A percentile compares a stretch with the other conserved stretches of the same genome.
These are phyloP conservation scores for Tetradesmus obliquus DNA, from an alignment of 139 green algal species.

Conservation along the genomic window DNA sequence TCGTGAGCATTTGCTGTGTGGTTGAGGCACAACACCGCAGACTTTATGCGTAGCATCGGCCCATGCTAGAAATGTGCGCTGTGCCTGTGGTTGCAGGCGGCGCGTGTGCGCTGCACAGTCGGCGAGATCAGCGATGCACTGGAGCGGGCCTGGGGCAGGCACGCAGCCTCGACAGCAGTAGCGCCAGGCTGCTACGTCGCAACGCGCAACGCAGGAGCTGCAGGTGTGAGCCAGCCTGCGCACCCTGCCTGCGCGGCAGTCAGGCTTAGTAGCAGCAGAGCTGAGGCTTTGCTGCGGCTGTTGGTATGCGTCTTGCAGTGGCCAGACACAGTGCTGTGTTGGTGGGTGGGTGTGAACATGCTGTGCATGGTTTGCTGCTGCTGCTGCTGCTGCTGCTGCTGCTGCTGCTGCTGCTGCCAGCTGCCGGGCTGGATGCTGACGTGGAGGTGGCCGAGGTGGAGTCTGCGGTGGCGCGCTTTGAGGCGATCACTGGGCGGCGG, in stretches of 20 bases:
- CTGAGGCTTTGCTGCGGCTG: too few relatives aligned
- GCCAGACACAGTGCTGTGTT: too few relatives aligned
- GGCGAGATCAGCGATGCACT: slow-evolving; percentile 75
- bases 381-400: neutral
- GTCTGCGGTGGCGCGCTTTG: slow-evolving; percentile 57
- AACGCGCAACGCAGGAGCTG: neutral
- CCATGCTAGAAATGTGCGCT: too few relatives aligned
- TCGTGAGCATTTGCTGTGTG: neutral
- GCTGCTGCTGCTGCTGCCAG: slow-evolving; percentile 18
- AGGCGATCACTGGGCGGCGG: slow-evolving; percentile 54
- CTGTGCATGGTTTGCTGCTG: neutral
- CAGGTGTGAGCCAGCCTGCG: neutral
- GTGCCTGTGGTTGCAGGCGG: slow-evolving; percentile 46
- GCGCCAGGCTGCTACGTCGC: slow-evolving; percentile 63
- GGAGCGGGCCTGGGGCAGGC: slow-evolving; percentile 71
- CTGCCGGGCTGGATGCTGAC: slow-evolving; percentile 23
- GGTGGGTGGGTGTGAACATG: too few relatives aligned
- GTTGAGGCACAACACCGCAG: neutral
- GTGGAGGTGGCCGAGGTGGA: slow-evolving; percentile 38
- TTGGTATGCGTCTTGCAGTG: too few relatives aligned
- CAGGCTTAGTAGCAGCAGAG: too few relatives aligned
- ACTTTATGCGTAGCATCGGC: neutral
- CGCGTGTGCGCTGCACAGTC: slow-evolving; percentile 66
- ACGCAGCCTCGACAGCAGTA: slow-evolving; percentile 60
- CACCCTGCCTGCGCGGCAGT: too few relatives aligned